These are phyloP conservation scores for Rosa multiflora DNA, from an alignment of 306 rosid species.

Conservation along the genomic window DNA sequence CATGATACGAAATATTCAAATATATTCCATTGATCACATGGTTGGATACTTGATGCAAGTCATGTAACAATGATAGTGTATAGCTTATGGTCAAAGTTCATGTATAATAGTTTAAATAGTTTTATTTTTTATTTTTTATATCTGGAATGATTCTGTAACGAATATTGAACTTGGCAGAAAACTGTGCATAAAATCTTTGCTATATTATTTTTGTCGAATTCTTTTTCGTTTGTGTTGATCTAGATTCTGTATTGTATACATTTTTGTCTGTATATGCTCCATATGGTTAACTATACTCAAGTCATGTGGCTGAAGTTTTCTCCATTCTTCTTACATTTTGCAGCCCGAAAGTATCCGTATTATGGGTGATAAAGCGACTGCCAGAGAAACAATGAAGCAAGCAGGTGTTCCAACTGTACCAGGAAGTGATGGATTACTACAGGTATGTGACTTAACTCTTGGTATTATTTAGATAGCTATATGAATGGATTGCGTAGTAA, in stretches of 20 bases:
- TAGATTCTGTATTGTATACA: background rate
- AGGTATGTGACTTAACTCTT: slow-evolving; percentile 54
- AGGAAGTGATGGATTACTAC: slow-evolving; percentile 75
- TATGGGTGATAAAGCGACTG: slow-evolving; percentile 98
- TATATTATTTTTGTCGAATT: background rate
- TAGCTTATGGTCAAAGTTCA: background rate
- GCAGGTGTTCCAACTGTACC: slow-evolving; percentile 85
- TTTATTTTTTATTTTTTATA: background rate
- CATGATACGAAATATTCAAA: background rate
- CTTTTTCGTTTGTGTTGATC: background rate
- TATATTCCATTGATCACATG: background rate
- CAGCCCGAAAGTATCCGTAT: slow-evolving; percentile 93
- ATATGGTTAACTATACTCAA: background rate
- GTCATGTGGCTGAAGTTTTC: background rate
- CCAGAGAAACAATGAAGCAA: slow-evolving; percentile 89
- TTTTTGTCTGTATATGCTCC: too few species aligned
- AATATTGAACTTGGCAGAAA: background rate
- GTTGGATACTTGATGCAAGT: background rate
- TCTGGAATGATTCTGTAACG: background rate
- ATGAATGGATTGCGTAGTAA: slow-evolving; percentile 21
- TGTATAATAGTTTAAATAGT: background rate
- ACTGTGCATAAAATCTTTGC: background rate
- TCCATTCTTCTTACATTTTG: slow-evolving; percentile 29
- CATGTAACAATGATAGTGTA: background rate
- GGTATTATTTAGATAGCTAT: slow-evolving; percentile 8